Evolutionary conservation across 2,329 filamentous ascomycete species (phyloP).

Genomic region (Fusarium camptoceras): DNA sequence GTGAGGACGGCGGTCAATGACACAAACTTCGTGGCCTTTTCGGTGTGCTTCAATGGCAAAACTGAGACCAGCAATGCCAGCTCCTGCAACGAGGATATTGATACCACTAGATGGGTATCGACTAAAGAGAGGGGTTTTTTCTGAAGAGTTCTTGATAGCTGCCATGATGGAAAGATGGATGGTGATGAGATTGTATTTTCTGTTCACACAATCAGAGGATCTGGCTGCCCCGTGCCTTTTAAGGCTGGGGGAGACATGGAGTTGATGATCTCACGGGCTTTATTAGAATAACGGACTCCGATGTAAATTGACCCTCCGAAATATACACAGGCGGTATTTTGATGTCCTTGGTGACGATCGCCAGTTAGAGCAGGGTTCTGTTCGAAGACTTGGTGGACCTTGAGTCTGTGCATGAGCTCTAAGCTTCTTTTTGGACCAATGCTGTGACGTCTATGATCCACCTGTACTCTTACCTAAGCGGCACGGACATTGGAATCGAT

Average conservation of each 20-base stretch:
- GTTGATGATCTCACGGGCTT: background rate
- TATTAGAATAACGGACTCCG: background rate
- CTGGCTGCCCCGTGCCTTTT: background rate
- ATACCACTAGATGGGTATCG: background rate
- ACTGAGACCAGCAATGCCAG: conserved; percentile 4
- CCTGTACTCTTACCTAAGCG: background rate
- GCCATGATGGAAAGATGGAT: background rate
- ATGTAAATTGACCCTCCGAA: background rate
- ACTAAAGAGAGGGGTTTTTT: background rate
- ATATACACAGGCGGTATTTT: background rate
- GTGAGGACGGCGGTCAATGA: background rate
- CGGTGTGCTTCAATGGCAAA: conserved; percentile 27
- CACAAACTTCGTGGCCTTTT: conserved; percentile 9
- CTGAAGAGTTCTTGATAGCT: background rate
- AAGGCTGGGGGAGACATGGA: background rate
- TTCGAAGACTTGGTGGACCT: no score
- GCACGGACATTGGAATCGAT: background rate
- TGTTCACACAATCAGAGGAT: background rate
- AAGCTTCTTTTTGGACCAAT: background rate
- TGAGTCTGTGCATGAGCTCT: background rate
- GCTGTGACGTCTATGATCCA: background rate
- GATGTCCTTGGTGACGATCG: background rate
- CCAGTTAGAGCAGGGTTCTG: background rate
- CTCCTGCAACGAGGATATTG: background rate
- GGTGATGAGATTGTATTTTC: background rate